Evolutionary conservation across 768 basidiomycete genomes (phyloP), one percentile per base, ranked within the genome.

Genomic region (Hemileccinum impolitum): DNA sequence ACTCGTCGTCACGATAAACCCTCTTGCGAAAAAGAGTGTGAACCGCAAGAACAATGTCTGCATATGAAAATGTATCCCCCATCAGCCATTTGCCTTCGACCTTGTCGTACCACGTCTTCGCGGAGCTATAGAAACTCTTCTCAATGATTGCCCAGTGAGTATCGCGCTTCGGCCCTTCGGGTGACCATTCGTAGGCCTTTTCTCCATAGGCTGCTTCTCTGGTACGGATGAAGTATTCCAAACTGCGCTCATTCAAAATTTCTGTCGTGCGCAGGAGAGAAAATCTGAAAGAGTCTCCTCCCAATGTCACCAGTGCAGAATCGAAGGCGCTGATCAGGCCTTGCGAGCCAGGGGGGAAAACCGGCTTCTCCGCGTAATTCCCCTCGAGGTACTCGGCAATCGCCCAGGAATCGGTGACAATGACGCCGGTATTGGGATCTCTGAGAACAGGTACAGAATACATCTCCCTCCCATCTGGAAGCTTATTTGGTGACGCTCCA

Each of bases 181-280:
- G 71, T 6, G 62, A 61, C 28, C 76, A 52, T 28, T 75, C 68
- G 21, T 76, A 74, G 43, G 81, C 51, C 13, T 60, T 58, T 37
- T 52, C 61, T 6, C 72, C 72, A 39, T 71, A 62, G 3, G 8
- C n/a, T 3, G 14, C 48, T 47, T 70, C 66, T 30, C 73, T 59
- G 5, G 69, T 72, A 17, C 48, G 40, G 17, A 70, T 55, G 53
- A 75, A 80, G 57, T 71, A 72, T 25, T 59, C 65, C 34, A 51
- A 49, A 48, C 74, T 76, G 32, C 48, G 53, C 4, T 67, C 61
- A 25, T 63, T 68, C 48, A 79, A 51, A 34, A 65, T 52, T 13
- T 58, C 40, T 13, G 58, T 53, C 1, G 53, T 19, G n/a, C 66
- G 64, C 18, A 69, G 26, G 41, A 64, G 5, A 43, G 56, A 40